These are phyloP conservation scores for Botrytis pseudocinerea DNA, from an alignment of 2,329 filamentous ascomycete genomes.

Conservation along the genomic window DNA sequence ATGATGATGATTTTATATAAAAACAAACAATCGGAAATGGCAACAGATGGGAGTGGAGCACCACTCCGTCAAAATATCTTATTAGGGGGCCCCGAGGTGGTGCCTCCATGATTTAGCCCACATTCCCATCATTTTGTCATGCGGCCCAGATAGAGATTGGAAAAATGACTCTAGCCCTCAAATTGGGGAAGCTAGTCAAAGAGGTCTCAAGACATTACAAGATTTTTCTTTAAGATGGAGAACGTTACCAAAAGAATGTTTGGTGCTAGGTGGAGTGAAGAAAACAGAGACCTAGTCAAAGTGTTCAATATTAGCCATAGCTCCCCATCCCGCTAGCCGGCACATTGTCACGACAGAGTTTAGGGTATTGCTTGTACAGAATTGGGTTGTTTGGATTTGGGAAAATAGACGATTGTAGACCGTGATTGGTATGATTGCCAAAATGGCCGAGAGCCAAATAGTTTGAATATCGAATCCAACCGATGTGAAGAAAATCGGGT, in stretches of 20 bases:
- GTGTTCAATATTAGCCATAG: not conserved
- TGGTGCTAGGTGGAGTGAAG: not conserved
- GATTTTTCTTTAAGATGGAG: slow-evolving; percentile 16
- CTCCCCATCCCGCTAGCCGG: not conserved
- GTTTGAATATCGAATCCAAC: not conserved
- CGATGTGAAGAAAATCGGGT: slow-evolving; percentile 23
- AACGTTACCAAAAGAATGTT: slow-evolving; percentile 4
- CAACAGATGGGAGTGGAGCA: slow-evolving; percentile 1
- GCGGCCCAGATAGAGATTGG: not conserved
- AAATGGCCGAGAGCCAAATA: slow-evolving; percentile 9
- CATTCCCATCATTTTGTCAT: slow-evolving; percentile 14
- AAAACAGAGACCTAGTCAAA: not conserved
- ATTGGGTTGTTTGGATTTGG: not conserved
- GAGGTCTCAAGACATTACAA: slow-evolving; percentile 6
- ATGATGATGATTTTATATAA: slow-evolving; percentile 5
- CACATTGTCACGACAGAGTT: not conserved
- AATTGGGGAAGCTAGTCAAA: slow-evolving; percentile 6
- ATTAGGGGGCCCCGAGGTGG: slow-evolving; percentile 3
- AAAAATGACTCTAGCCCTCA: slow-evolving; percentile 1
- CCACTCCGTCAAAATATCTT: slow-evolving; percentile 1
- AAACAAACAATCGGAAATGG: not conserved
- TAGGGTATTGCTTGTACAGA: slow-evolving; percentile 5
- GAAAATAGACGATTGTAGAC: not conserved
- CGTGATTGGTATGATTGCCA: not conserved
- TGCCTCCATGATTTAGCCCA: slow-evolving; percentile 13